Percentiles rank a stretch among this genome's conserved stretches.
Evolutionary conservation across 768 basidiomycete species (phyloP).

Genomic region (Amanita rubescens): DNA sequence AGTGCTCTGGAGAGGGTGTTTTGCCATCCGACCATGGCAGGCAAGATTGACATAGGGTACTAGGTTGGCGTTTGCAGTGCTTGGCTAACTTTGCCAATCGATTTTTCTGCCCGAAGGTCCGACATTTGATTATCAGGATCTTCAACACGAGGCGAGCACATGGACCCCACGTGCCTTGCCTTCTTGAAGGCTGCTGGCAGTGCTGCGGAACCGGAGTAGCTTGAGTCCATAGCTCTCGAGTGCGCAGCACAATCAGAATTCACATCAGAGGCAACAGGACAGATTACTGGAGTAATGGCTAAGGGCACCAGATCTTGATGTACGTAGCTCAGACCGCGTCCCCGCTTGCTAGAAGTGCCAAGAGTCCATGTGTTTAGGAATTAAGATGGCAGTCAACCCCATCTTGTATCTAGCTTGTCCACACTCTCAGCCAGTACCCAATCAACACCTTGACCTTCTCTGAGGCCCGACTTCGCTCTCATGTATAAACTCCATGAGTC

Average conservation of each 20-base stretch:
- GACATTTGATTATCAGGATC: neutral
- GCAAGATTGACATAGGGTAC: no score
- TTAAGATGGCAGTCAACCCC: conserved; percentile 14
- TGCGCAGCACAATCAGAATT: neutral
- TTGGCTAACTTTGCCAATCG: neutral
- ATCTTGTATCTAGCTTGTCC: conserved; percentile 24
- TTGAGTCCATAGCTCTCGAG: neutral
- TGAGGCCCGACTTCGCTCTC: neutral
- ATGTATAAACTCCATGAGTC: conserved; percentile 5
- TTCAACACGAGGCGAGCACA: neutral
- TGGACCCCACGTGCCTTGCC: no score
- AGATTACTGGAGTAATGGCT: no score
- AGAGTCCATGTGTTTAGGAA: neutral
- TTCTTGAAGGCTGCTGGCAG: neutral
- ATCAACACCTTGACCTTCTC: neutral
- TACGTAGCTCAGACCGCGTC: neutral
- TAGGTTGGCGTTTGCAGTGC: no score
- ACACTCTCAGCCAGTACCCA: conserved; percentile 18
- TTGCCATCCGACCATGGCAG: no score
- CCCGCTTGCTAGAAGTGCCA: neutral
- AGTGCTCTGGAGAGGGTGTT: no score
- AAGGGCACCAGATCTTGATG: neutral
- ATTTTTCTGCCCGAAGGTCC: no score
- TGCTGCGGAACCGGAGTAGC: neutral
- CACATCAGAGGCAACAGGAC: no score